Evolutionary conservation across 352 stramenopile species (phyloP), one percentile per base, ranked within the genome.

Genomic region (Pythium chondricola): DNA sequence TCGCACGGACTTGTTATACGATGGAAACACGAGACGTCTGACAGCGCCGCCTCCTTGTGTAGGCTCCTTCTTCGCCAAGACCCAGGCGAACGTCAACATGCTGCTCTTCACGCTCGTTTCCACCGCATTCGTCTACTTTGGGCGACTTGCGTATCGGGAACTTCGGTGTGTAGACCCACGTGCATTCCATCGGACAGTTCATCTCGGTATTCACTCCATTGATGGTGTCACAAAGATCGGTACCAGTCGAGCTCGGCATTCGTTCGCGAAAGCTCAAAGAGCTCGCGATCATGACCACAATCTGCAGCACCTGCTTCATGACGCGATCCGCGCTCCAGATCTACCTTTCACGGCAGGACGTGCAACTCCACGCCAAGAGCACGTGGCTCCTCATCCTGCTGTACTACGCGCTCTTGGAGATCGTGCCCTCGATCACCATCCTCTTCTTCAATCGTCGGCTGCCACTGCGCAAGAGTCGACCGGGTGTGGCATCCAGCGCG

Each of bases 251-350:
- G 54, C 58, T 91, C 10, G 66, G 75, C 8, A 86, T 93, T 48
- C 76, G 83, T 14, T 89, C 83, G 24, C 79, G 67, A 49, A 94
- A 94, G 36, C 69, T 94, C 11, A 87, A 82, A 56, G 83, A 94
- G 56, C 72, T 92, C 6, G 65, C 74, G 7, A 60, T 79, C 35
- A 91, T 94, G 71, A 92, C 79, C 22, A 81, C 67, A 1, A 71
- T 93, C n/a, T 86, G 83, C 38, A 86, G 75, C 18, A 88, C 81
- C 18, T 93, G 81, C 53, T 94, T 94, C 40, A 76, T 89, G 56
- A 65, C 64, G 21, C 74, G 83, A 33, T 93, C 74, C 21, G 58
- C 47, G 0, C 35, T 94, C 18, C 73, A 93, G 47, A 76, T 94
- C 45, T 65, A 77, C 26, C 54, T 94, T 10, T 78, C 83, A 1